Percentiles rank a stretch among this genome's conserved stretches.
Evolutionary conservation across 2,329 filamentous ascomycete genomes (phyloP).

Genomic region (Botrytis squamosa): DNA sequence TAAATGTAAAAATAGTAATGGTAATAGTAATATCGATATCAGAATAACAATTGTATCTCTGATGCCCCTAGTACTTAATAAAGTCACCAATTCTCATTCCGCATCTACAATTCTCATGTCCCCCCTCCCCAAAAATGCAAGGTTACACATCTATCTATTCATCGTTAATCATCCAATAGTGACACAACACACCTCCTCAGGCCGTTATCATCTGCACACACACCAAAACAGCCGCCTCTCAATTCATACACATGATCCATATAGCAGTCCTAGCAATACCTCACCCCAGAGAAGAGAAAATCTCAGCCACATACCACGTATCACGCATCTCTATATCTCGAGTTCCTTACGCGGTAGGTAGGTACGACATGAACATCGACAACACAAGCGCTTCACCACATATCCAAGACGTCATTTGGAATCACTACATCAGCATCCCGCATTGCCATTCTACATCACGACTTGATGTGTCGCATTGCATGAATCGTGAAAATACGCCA

Average conservation of each 20-base stretch:
- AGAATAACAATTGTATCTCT: background rate
- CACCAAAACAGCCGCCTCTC: background rate
- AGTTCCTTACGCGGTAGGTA: too few relatives aligned
- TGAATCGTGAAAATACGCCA: background rate
- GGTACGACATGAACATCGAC: background rate
- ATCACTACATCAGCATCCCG: background rate
- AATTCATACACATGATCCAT: background rate
- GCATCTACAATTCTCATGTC: background rate
- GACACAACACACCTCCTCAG: background rate
- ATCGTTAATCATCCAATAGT: background rate
- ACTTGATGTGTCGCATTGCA: background rate
- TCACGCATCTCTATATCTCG: too few relatives aligned
- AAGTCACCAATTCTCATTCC: background rate
- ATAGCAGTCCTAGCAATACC: too few relatives aligned
- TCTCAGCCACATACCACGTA: too few relatives aligned
- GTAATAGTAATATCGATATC: background rate
- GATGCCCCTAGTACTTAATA: background rate
- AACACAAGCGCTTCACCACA: background rate
- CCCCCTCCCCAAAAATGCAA: too few relatives aligned
- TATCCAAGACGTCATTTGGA: background rate
- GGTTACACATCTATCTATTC: background rate
- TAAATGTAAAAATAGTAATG: background rate
- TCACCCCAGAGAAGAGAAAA: too few relatives aligned
- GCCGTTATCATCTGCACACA: too few relatives aligned
- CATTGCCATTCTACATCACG: background rate